A percentile compares a stretch with the other conserved stretches of the same genome.
Evolutionary conservation across 148 eudicot genomes (phyloP).

Genomic region (Simmondsia chinensis): DNA sequence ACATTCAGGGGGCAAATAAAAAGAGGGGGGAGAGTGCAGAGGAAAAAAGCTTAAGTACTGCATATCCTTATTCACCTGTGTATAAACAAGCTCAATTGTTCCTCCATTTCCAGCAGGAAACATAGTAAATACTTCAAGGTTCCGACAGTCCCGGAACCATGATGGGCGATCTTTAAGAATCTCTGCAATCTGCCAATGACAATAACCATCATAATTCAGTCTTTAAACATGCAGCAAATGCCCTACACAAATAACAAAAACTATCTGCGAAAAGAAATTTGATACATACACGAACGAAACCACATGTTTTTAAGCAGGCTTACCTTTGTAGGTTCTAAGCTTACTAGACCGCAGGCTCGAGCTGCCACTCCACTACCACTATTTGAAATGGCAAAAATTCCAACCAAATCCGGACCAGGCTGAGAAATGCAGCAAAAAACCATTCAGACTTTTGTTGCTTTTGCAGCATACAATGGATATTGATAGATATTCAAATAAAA

Average conservation of each 20-base stretch:
- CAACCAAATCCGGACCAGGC: constrained; percentile 99
- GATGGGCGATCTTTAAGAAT: constrained; percentile 94
- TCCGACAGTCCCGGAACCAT: constrained; percentile 99
- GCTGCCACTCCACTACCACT: constrained; percentile 93
- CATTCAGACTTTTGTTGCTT: constrained; percentile 2
- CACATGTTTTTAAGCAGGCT: background rate
- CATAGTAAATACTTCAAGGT: constrained; percentile 78
- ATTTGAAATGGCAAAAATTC: constrained; percentile 94
- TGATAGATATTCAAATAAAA: background rate
- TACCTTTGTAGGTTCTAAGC: constrained; percentile 94
- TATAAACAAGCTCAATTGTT: constrained; percentile 81
- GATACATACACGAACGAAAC: background rate
- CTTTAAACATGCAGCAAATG: constrained; percentile 1
- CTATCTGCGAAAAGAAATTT: background rate
- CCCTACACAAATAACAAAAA: background rate
- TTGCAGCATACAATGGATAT: background rate
- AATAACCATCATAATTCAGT: background rate
- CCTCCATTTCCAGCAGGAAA: constrained; percentile 93
- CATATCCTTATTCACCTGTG: constrained; percentile 39
- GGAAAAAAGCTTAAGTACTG: background rate
- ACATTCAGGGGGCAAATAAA: background rate
- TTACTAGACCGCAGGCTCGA: constrained; percentile 94
- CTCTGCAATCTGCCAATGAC: constrained; percentile 65
- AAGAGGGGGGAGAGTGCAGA: too few species aligned
- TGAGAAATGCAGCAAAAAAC: constrained; percentile 14